phyloP scores from a whole-genome alignment of 2,329 filamentous ascomycete genomes.

The Diaporthe citriasiana region DNA sequence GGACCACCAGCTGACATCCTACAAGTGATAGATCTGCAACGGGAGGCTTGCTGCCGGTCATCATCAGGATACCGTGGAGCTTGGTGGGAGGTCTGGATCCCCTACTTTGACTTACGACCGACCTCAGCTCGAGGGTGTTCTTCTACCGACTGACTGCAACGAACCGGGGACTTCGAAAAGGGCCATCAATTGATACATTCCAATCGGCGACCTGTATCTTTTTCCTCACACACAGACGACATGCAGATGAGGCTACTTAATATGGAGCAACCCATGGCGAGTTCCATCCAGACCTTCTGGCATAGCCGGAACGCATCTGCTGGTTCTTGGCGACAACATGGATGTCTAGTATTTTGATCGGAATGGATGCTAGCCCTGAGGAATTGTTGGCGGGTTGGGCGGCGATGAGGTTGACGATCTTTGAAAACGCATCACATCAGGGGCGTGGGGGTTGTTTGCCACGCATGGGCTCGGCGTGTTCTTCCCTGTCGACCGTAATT shows the following conservation, averaged over 20 bases:
- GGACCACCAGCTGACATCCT: conserved; percentile 25
- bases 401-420: conserved; percentile 9
- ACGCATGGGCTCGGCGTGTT: background rate
- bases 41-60: background rate
- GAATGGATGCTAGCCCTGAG: background rate
- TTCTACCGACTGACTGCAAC: background rate
- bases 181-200: background rate
- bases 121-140: background rate
- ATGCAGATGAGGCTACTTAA: background rate
- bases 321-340: background rate
- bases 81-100: background rate
- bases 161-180: background rate
- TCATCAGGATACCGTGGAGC: background rate
- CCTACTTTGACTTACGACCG: background rate
- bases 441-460: conserved; percentile 20
- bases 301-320: background rate
- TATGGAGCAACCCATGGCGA: background rate
- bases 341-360: background rate
- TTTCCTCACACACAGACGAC: background rate
- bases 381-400: conserved; percentile 5
- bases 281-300: background rate
- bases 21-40: conserved; percentile 21
- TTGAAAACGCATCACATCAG: background rate
- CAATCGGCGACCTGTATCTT: conserved; percentile 3
- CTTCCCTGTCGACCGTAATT: conserved; percentile 1